These are phyloP conservation scores for Cryphonectria japonica DNA, from an alignment of 2,329 filamentous ascomycete species.

Conservation along the genomic window DNA sequence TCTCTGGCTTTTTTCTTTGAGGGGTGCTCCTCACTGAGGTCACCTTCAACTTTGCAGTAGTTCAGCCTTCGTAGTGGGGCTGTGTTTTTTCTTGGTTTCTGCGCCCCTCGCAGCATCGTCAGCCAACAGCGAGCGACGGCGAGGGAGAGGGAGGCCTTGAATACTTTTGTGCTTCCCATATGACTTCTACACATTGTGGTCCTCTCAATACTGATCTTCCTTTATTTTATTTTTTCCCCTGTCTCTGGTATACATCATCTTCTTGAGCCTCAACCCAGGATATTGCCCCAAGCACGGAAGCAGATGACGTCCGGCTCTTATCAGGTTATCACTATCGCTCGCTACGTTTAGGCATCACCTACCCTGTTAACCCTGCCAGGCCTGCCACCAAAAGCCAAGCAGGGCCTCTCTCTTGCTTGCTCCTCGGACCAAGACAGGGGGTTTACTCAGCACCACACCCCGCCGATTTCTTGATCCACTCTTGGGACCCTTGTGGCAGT, in stretches of 20 bases:
- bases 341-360: neutral
- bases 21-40: neutral
- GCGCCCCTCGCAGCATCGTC: neutral
- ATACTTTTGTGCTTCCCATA: neutral
- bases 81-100: constrained; percentile 11
- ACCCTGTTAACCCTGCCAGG: neutral
- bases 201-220: neutral
- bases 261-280: neutral
- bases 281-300: neutral
- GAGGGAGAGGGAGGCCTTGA: neutral
- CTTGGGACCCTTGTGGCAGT: neutral
- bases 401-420: neutral
- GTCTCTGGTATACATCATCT: neutral
- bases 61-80: constrained; percentile 21
- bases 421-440: neutral
- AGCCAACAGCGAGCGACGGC: neutral
- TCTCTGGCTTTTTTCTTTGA: no score
- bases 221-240: neutral
- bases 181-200: no score
- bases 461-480: constrained; percentile 5
- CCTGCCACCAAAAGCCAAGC: neutral
- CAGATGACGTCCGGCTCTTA: neutral
- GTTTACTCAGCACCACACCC: neutral
- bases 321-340: neutral
- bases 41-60: constrained; percentile 11